Evolutionary conservation across 1,284 basidiomycete species (phyloP), one percentile per base, ranked within the genome.

Genomic region (Cryptococcus sp.): DNA sequence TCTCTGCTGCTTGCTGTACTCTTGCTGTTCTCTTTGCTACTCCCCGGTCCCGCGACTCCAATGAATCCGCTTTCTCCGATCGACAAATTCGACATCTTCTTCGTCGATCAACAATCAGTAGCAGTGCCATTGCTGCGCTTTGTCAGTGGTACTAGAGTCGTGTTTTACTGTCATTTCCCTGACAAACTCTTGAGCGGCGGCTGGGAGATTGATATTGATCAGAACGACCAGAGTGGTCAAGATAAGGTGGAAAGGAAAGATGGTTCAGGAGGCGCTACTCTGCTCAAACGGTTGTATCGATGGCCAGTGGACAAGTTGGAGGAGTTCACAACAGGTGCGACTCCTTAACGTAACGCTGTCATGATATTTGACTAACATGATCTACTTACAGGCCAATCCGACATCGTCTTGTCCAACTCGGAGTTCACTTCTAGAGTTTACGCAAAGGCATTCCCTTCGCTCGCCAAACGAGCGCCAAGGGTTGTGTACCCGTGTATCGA

Each of bases 91-190:
- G 95, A 99, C 73, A 86, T 97, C 27, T 94, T 88, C 80, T 88
- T 99, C 60, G 88, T 98, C 17, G 96, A 99, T 79, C 95, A 98
- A 75, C 86, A 98, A 20, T 91, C 91, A 1, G 91, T 92, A 1
- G 92, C 89, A 60, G 83, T 98, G 19, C 95, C 95, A 0, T 81
- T 95, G 61, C 82, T 99, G 1, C 84, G 90, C 15, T 75, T 82
- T 53, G 73, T 90, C 11, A 84, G 83, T 3, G 81, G 82, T 13
- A 90, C 86, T 11, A 86, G 91, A 1, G 89, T 96, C 23, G 86
- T 99, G 17, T 99, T 97, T 80, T 99, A 99, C 78, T 96, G 93
- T 70, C 95, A 99, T 77, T 99, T 98, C 71, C 95, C 96, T 0
- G 93, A 97, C 79, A 93, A 94, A 75, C 81, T 96, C 0, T 83